Evolutionary conservation across 345 rosid species (phyloP).

Genomic region (Pelargonium nanum): DNA sequence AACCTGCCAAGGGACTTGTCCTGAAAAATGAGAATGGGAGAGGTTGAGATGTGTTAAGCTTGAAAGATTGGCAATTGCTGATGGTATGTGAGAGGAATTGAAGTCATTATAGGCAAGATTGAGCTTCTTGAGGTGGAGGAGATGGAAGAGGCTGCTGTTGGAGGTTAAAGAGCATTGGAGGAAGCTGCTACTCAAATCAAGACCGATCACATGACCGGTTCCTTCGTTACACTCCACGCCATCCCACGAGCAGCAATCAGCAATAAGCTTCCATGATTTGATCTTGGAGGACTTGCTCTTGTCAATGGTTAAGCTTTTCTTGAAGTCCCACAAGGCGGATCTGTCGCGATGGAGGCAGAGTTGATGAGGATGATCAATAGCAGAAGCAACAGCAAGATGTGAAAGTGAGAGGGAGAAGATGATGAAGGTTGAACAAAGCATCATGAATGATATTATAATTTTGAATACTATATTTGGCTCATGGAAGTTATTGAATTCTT

Average conservation of each 20-base stretch:
- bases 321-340: constrained; percentile 16
- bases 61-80: constrained; percentile 6
- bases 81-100: constrained; percentile 6
- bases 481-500: neutral
- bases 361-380: neutral
- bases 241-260: constrained; percentile 20
- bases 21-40: constrained; percentile 6
- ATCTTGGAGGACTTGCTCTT: constrained; percentile 1
- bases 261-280: neutral
- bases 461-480: too few species aligned
- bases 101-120: constrained; percentile 14
- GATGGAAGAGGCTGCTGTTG: constrained; percentile 14
- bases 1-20: constrained; percentile 6
- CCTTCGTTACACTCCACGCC: constrained; percentile 9
- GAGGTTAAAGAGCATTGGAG: constrained; percentile 14
- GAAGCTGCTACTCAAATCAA: constrained; percentile 9
- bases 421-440: neutral
- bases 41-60: constrained; percentile 6
- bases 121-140: constrained; percentile 12
- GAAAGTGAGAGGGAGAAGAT: neutral
- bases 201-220: constrained; percentile 7
- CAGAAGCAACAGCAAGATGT: neutral
- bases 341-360: constrained; percentile 10
- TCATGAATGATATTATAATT: too few species aligned
- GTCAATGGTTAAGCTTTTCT: constrained; percentile 8